Evolutionary conservation across 768 basidiomycete genomes (phyloP), one percentile per base, ranked within the genome.

Genomic region (Hysterangium stoloniferum): DNA sequence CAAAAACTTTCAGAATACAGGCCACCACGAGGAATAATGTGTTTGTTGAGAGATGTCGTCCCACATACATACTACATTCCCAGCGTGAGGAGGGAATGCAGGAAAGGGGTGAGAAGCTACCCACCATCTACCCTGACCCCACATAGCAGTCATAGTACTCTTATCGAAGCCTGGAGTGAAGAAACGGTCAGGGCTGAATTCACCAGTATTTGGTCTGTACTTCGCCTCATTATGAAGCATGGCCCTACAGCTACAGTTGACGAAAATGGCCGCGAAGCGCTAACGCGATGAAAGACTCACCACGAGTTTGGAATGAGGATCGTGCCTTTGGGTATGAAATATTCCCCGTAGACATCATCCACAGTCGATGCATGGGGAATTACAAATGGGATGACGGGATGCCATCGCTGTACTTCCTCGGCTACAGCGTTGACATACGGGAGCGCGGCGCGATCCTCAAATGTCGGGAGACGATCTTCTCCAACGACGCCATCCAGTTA

Each of bases 181-280:
- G 54, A 65, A 67, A 20, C 68, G 64, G 33, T 64, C 59, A 4
- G 68, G 68, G 35, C 59, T 53, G 45, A 68, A 69, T 19, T 46
- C 56, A 24, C 59, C 47, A 3, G 67, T 56, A 20, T 67, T 59
- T 7, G 57, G 53, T 63, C 66, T 67, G 49, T 60, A 53, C 20
- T 48, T 38, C 19, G 59, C 53, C 33, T 58, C 61, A 42, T 65
- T 60, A 44, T 68, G 67, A 25, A 68, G 55, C 17, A 61, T 62
- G 38, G 57, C 6, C 47, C 47, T 48, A 34, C 22, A 2, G 19
- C n/a, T n/a, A 17, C 20, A 33, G 15, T 3, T 15, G 33, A 5
- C 5, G 15, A 5, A n/a, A n/a, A n/a, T n/a, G n/a, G n/a, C n/a
- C n/a, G n/a, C n/a, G n/a, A 25, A 27, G 3, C 27, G 12, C 8